phyloP scores from a whole-genome alignment of 1,284 basidiomycete genomes.

The Cutaneotrichosporon dermatis region DNA sequence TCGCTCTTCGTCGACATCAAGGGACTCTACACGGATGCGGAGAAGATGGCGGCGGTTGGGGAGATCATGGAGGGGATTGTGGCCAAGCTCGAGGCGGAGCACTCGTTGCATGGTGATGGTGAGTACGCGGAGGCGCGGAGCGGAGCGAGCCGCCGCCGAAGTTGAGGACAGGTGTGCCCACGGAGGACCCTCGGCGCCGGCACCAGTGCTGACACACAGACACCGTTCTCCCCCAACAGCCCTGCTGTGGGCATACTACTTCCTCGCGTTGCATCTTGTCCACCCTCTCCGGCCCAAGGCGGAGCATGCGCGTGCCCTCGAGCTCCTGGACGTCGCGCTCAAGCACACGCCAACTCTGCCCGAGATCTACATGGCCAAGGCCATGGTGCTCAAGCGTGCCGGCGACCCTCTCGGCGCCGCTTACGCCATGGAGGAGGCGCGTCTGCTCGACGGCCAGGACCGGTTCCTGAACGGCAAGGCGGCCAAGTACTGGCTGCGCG shows the following conservation, averaged over 20 bases:
- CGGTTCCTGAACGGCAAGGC: constrained; percentile 92
- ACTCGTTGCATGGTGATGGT: constrained; percentile 43
- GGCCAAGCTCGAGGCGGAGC: constrained; percentile 41
- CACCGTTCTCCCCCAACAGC: constrained; percentile 66
- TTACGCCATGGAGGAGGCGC: constrained; percentile 71
- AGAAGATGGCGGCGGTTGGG: constrained; percentile 66
- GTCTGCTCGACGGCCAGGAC: constrained; percentile 87
- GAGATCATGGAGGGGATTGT: constrained; percentile 62
- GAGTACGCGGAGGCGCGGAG: constrained; percentile 10
- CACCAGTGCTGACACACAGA: constrained; percentile 21
- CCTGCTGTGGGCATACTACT: constrained; percentile 94
- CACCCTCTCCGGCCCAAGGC: constrained; percentile 54
- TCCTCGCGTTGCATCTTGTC: constrained; percentile 86
- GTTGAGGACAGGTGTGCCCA: not conserved
- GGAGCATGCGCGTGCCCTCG: constrained; percentile 57
- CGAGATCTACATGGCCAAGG: constrained; percentile 80
- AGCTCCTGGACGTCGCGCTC: constrained; percentile 63
- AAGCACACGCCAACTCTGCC: constrained; percentile 89
- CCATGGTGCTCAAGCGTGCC: constrained; percentile 77
- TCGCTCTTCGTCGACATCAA: constrained; percentile 94
- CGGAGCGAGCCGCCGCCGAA: not conserved
- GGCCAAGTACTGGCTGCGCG: constrained; percentile 84
- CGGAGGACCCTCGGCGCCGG: not conserved
- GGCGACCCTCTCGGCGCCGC: constrained; percentile 78
- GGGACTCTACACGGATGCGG: constrained; percentile 63